Evolutionary conservation across 768 basidiomycete genomes (phyloP).

Genomic region (Jaapia argillacea): DNA sequence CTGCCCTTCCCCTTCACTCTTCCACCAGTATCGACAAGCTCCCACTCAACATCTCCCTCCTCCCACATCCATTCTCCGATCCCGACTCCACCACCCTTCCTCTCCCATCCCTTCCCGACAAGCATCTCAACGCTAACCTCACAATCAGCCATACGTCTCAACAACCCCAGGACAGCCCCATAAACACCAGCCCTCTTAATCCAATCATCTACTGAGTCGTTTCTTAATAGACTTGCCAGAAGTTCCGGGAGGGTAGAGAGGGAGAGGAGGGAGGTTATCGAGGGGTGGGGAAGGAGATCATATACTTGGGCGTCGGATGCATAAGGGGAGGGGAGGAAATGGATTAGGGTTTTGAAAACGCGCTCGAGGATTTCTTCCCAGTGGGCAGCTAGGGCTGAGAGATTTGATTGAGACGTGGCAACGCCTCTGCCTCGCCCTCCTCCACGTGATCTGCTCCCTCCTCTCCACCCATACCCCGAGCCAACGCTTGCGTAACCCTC

Average conservation of each 20-base stretch:
- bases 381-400: conserved; percentile 14
- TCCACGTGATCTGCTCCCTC: background rate
- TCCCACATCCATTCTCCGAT: conserved; percentile 40
- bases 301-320: conserved; percentile 29
- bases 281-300: conserved; percentile 40
- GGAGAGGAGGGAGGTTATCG: conserved; percentile 29
- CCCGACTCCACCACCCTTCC: conserved; percentile 26
- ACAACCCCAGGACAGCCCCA: conserved; percentile 35
- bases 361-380: conserved; percentile 32
- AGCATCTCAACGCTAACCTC: conserved; percentile 38
- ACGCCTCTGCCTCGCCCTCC: background rate
- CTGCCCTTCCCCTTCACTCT: conserved; percentile 11
- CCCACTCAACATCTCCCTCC: conserved; percentile 33
- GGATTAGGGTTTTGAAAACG: conserved; percentile 27
- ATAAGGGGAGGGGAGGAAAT: conserved; percentile 37
- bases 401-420: background rate
- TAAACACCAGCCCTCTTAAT: conserved; percentile 34
- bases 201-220: conserved; percentile 49
- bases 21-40: conserved; percentile 9
- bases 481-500: conserved; percentile 10
- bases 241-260: conserved; percentile 37
- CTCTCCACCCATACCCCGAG: background rate
- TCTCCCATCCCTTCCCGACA: conserved; percentile 28
- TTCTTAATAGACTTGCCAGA: conserved; percentile 36
- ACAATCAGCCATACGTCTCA: conserved; percentile 39